phyloP scores from a whole-genome alignment of 257 asterid species.

The Jaltomata sinuosa region DNA sequence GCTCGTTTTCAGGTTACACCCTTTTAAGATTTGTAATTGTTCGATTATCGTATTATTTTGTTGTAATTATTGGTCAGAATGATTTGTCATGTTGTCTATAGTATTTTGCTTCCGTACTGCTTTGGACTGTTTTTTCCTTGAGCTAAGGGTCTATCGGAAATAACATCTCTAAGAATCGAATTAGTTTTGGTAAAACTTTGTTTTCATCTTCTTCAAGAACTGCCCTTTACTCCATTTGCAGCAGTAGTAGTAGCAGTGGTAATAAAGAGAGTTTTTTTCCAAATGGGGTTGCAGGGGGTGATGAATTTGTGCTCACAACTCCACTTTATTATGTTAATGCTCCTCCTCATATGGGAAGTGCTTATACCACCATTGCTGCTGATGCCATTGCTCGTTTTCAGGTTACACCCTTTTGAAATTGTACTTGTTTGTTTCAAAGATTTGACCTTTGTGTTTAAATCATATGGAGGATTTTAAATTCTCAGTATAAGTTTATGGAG shows the following conservation, averaged over 20 bases:
- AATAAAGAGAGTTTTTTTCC: constrained; percentile 21
- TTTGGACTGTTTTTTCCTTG: background rate
- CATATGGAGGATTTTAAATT: background rate
- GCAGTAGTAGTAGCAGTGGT: constrained; percentile 2
- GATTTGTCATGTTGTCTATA: background rate
- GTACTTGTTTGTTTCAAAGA: background rate
- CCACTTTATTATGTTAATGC: constrained; percentile 97
- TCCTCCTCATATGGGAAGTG: constrained; percentile 98
- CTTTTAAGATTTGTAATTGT: background rate
- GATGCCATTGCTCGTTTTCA: constrained; percentile 83
- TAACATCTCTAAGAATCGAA: constrained; percentile 9
- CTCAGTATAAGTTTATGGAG: background rate
- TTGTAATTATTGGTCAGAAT: background rate
- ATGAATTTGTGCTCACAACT: constrained; percentile 56
- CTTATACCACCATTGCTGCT: constrained; percentile 86
- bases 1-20: constrained; percentile 86
- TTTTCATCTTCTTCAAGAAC: constrained; percentile 11
- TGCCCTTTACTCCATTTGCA: constrained; percentile 31
- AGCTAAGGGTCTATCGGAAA: background rate
- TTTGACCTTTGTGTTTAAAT: background rate
- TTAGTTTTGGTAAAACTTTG: background rate
- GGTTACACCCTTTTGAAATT: constrained; percentile 17
- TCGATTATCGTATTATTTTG: background rate
- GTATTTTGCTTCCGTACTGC: no score
- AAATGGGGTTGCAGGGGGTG: background rate